These are phyloP conservation scores for Cyclocybe aegerita DNA, from an alignment of 768 basidiomycete genomes.

Conservation along the genomic window DNA sequence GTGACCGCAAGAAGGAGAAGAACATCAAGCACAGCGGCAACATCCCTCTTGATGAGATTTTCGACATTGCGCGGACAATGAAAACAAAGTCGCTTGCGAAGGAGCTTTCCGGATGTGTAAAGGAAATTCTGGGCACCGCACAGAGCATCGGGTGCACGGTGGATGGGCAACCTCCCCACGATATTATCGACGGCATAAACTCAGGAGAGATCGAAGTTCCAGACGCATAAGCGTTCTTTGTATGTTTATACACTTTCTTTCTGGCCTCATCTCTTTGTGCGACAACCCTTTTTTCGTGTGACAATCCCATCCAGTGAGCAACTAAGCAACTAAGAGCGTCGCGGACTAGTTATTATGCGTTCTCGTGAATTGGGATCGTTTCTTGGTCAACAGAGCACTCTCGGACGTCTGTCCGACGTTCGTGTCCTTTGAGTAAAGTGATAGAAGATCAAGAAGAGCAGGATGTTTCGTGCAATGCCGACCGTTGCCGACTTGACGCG, in stretches of 20 bases:
- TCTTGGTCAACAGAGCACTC: too few species aligned
- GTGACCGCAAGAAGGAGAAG: constrained; percentile 99
- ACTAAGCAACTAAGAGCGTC: too few species aligned
- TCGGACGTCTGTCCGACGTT: too few species aligned
- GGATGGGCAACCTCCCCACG: constrained; percentile 90
- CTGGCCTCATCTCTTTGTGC: constrained; percentile 5
- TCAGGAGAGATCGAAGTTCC: constrained; percentile 84
- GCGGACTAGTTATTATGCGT: too few species aligned
- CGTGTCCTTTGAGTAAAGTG: too few species aligned
- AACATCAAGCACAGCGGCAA: constrained; percentile 99
- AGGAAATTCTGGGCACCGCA: constrained; percentile 98
- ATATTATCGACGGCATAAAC: constrained; percentile 86
- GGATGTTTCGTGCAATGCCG: too few species aligned
- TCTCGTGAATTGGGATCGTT: too few species aligned
- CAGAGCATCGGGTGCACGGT: constrained; percentile 97
- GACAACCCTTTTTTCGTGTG: not conserved
- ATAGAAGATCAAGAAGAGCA: too few species aligned
- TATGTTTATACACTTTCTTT: constrained; percentile 21
- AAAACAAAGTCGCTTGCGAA: constrained; percentile 91
- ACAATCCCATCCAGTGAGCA: not conserved
- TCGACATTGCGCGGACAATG: constrained; percentile 97
- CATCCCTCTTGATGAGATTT: constrained; percentile 89
- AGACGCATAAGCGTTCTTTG: constrained; percentile 62
- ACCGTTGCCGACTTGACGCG: too few species aligned
- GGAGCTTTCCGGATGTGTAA: constrained; percentile 82